phyloP scores from a whole-genome alignment of 1,284 basidiomycete genomes.

The Laetiporus sulphureus region DNA sequence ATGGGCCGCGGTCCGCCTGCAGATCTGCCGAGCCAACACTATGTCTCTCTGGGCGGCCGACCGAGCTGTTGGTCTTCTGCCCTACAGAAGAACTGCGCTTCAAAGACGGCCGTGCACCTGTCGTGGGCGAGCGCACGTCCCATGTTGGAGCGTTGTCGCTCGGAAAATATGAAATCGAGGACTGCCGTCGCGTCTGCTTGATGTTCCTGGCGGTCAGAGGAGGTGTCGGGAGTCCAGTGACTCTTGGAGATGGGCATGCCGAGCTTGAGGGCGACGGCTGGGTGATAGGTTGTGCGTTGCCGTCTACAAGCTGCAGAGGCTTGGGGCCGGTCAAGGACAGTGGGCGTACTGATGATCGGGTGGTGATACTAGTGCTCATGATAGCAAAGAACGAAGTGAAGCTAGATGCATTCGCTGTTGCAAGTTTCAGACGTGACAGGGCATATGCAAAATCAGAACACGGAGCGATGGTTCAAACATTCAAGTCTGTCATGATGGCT shows the following conservation, averaged over 20 bases:
- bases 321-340: slow-evolving; percentile 17
- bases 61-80: slow-evolving; percentile 6
- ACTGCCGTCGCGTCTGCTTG: slow-evolving; percentile 41
- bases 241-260: slow-evolving; percentile 16
- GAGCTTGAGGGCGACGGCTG: slow-evolving; percentile 11
- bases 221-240: slow-evolving; percentile 18
- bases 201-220: slow-evolving; percentile 17
- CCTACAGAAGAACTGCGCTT: slow-evolving; percentile 21
- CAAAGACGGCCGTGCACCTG: slow-evolving; percentile 13
- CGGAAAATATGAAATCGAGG: slow-evolving; percentile 57
- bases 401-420: no score
- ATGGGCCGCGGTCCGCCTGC: slow-evolving; percentile 29
- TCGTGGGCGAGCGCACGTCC: slow-evolving; percentile 23
- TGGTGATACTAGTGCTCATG: no score
- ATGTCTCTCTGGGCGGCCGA: slow-evolving; percentile 17
- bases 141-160: slow-evolving; percentile 26
- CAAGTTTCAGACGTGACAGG: no score
- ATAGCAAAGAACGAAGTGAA: no score
- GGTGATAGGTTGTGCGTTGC: slow-evolving; percentile 14
- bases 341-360: no score
- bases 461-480: no score
- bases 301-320: slow-evolving; percentile 27
- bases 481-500: no score
- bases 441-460: no score
- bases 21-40: slow-evolving; percentile 18